Evolutionary conservation across 805 yeast species (phyloP).

Genomic region (Suhomyces vadensis): DNA sequence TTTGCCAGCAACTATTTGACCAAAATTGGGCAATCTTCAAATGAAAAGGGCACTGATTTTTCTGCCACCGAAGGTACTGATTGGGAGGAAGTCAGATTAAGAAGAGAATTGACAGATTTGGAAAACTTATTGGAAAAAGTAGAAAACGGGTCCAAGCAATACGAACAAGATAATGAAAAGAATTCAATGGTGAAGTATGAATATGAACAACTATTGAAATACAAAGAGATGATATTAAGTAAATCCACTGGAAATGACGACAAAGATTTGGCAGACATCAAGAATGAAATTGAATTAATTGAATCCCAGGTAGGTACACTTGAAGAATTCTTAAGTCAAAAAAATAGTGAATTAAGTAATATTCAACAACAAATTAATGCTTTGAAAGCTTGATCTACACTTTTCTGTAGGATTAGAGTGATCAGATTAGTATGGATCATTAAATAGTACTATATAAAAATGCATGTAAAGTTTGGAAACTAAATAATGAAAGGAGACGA

Average conservation of each 20-base stretch:
- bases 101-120: conserved; percentile 73
- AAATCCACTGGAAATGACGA: conserved; percentile 15
- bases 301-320: conserved; percentile 75
- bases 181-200: conserved; percentile 51
- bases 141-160: conserved; percentile 22
- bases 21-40: conserved; percentile 54
- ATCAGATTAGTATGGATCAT: conserved; percentile 1
- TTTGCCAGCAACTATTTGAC: conserved; percentile 58
- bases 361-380: conserved; percentile 45
- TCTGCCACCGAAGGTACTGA: conserved; percentile 75
- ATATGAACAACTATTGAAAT: conserved; percentile 77
- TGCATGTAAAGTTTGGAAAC: conserved; percentile 7
- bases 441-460: conserved; percentile 8
- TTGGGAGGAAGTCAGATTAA: conserved; percentile 88
- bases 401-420: background rate
- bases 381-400: conserved; percentile 12
- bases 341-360: conserved; percentile 58
- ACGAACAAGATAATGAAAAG: conserved; percentile 24
- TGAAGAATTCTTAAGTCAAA: conserved; percentile 63
- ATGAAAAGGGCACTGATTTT: conserved; percentile 64
- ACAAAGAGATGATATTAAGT: conserved; percentile 62
- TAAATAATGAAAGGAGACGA: background rate
- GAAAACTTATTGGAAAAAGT: conserved; percentile 66
- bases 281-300: conserved; percentile 64
- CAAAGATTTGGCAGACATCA: conserved; percentile 51